Evolutionary conservation across 2,329 filamentous ascomycete genomes (phyloP), one percentile per base, ranked within the genome.

Genomic region (Fusarium sp.): DNA sequence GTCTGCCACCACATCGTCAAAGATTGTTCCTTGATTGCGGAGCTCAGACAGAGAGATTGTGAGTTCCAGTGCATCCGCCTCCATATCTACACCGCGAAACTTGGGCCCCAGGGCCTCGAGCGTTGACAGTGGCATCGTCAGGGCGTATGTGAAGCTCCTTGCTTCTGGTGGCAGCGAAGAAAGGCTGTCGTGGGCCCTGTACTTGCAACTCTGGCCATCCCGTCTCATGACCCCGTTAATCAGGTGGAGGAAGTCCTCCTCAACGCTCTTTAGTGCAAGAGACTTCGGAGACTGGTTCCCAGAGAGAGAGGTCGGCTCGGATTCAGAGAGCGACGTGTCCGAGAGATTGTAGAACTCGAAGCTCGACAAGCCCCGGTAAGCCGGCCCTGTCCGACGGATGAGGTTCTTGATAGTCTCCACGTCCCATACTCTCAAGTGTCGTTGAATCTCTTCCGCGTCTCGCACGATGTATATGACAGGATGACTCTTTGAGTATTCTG

Each of bases 291-390:
- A 68, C 23, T 62, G 60, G 6, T 56, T 60, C 2, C 65, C 68
- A 6, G 54, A 35, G 14, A 25, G 30, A 32, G 41, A 41, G n/a
- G 10, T 58, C 4, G 32, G 34, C 3, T 41, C 52, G 4, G 30
- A 8, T 13, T 50, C 56, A 14, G 18, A 14, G 11, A 39, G 56
- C 4, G 25, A 35, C 16, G 37, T 56, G 30, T 68, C 64, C 2
- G 68, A 71, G 10, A 68, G 32, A 39, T 71, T 71, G 60, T 65
- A 71, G 16, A 71, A 71, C 39, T 71, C 68, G 35, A 64, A 71
- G 60, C n/a, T 62, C 16, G 68, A 71, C 23, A 71, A n/a, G 7
- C 27, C 30, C 14, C 68, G 60, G 16, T 71, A 61, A 0, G 64
- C 63, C 10, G 65, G 61, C 6, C 65, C 65, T 16, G 59, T 58